A percentile compares a stretch with the other conserved stretches of the same genome.
Conservation (phyloP, 1,284 basidiomycete genomes). For the Inonotus hispidus region DNA sequence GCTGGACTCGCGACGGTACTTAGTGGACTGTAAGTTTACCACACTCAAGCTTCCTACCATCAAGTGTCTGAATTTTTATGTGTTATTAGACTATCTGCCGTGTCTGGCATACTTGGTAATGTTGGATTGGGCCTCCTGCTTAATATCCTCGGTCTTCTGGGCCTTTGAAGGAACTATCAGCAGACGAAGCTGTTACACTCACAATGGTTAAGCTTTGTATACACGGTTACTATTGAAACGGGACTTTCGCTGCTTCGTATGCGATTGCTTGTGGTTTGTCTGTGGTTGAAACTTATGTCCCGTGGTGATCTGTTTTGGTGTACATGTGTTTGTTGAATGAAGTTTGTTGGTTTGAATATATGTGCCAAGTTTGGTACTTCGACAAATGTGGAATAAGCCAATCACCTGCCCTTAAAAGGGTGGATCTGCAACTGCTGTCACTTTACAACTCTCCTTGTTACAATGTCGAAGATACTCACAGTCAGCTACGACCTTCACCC, state of each 20-base stretch:
- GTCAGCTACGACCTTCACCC: conserved; percentile 47
- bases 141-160: conserved; percentile 24
- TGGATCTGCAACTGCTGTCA: background rate
- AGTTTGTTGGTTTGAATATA: background rate
- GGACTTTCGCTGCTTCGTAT: background rate
- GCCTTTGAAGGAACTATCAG: background rate
- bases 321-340: background rate
- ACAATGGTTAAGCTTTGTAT: background rate
- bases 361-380: background rate
- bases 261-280: background rate
- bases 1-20: conserved; percentile 19
- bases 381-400: background rate
- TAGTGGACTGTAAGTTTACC: conserved; percentile 24
- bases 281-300: background rate
- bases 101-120: conserved; percentile 22
- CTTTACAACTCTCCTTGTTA: background rate
- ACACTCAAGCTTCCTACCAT: background rate
- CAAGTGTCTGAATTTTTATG: background rate
- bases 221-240: background rate
- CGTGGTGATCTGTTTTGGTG: background rate
- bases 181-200: background rate
- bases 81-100: conserved; percentile 22
- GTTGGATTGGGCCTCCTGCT: conserved; percentile 26
- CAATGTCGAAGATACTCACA: conserved; percentile 37
- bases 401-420: background rate